phyloP scores from a whole-genome alignment of 2,329 filamentous ascomycete species.

The Ustilaginoidea virens region DNA sequence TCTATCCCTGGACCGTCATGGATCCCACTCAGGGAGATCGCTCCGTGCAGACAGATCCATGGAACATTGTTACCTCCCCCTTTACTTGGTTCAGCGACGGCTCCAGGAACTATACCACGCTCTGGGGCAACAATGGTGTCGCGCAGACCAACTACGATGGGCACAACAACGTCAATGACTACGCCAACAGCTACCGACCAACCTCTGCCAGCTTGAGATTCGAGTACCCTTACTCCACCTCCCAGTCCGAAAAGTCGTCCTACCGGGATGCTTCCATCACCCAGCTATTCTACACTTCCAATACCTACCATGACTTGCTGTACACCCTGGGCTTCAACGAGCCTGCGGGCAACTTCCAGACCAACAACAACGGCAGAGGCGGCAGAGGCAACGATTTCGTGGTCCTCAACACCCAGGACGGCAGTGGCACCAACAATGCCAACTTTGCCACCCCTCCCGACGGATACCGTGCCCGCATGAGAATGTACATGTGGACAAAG shows the following conservation, averaged over 20 bases:
- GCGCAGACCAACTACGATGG: slow-evolving; percentile 29
- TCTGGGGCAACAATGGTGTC: slow-evolving; percentile 43
- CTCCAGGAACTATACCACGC: slow-evolving; percentile 30
- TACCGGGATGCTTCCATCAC: slow-evolving; percentile 40
- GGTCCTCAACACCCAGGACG: slow-evolving; percentile 42
- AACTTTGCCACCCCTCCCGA: slow-evolving; percentile 40
- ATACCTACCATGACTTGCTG: slow-evolving; percentile 43
- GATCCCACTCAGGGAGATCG: slow-evolving; percentile 36
- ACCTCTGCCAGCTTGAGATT: slow-evolving; percentile 26
- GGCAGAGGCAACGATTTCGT: slow-evolving; percentile 35
- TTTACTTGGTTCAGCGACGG: slow-evolving; percentile 39
- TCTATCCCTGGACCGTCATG: slow-evolving; percentile 40
- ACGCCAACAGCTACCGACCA: slow-evolving; percentile 29
- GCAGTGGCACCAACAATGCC: slow-evolving; percentile 38
- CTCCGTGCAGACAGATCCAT: slow-evolving; percentile 29
- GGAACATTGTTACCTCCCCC: slow-evolving; percentile 27
- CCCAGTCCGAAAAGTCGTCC: slow-evolving; percentile 15
- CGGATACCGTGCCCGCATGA: slow-evolving; percentile 35
- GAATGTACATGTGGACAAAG: slow-evolving; percentile 40
- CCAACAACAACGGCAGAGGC: slow-evolving; percentile 37
- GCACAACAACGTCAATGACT: slow-evolving; percentile 23
- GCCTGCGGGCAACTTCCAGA: slow-evolving; percentile 42
- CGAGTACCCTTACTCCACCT: slow-evolving; percentile 25
- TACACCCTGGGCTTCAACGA: slow-evolving; percentile 43
- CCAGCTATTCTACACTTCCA: slow-evolving; percentile 46